phyloP scores from a whole-genome alignment of 169 alveolate species.

The Plasmodium fragile region DNA sequence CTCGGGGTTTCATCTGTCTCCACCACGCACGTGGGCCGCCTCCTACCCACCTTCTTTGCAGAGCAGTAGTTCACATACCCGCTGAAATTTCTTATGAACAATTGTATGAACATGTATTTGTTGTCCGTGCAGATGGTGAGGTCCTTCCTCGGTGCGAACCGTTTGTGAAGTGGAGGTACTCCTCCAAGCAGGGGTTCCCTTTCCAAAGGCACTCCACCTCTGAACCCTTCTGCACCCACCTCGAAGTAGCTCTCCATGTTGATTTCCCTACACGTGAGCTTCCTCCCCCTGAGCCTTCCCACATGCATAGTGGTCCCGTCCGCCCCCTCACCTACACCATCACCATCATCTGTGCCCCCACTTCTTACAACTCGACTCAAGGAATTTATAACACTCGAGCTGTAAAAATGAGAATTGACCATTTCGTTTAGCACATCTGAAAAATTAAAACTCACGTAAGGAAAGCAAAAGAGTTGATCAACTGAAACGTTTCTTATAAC shows the following conservation, averaged over 20 bases:
- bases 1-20: slow-evolving; percentile 29
- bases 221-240: not conserved
- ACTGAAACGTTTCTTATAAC: slow-evolving; percentile 31
- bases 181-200: not conserved
- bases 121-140: slow-evolving; percentile 48
- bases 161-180: not conserved
- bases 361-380: not conserved
- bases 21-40: slow-evolving; percentile 60
- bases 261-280: slow-evolving; percentile 1
- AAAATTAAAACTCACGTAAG: slow-evolving; percentile 46
- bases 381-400: not conserved
- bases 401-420: slow-evolving; percentile 17
- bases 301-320: not conserved
- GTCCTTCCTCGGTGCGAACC: slow-evolving; percentile 3
- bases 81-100: slow-evolving; percentile 47
- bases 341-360: not conserved
- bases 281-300: not conserved
- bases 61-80: slow-evolving; percentile 64
- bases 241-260: slow-evolving; percentile 28
- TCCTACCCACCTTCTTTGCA: slow-evolving; percentile 27
- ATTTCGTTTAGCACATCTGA: not conserved
- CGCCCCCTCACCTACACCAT: not conserved
- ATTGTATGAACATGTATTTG: slow-evolving; percentile 53
- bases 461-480: slow-evolving; percentile 38
- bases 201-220: not conserved